Evolutionary conservation across 768 basidiomycete genomes (phyloP).

Genomic region (Lactifluus pinguis): DNA sequence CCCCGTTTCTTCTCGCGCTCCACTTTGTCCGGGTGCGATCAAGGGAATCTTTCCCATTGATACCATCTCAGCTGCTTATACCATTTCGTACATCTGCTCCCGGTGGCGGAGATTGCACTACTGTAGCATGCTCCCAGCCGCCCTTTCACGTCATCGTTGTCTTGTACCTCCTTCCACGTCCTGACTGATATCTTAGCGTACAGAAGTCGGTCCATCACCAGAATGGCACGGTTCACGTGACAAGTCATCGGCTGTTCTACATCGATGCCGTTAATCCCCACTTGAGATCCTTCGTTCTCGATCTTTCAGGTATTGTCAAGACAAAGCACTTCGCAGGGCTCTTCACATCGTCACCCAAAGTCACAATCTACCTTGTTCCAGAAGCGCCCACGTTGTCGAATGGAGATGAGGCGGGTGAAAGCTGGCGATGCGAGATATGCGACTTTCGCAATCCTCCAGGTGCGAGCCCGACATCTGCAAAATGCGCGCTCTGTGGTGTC

Average conservation of each 20-base stretch:
- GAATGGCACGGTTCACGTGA: constrained; percentile 59
- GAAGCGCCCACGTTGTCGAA: constrained; percentile 19
- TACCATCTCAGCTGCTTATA: not conserved
- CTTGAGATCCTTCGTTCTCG: constrained; percentile 57
- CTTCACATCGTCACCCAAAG: constrained; percentile 82
- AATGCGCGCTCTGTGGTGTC: constrained; percentile 78
- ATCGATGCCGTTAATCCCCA: constrained; percentile 44
- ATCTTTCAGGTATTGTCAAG: constrained; percentile 53
- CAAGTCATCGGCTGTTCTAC: constrained; percentile 83
- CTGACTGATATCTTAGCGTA: constrained; percentile 40
- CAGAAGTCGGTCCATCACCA: constrained; percentile 81
- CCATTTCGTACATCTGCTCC: not conserved
- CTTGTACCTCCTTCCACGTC: constrained; percentile 1
- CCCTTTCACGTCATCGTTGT: not conserved
- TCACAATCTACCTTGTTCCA: constrained; percentile 60
- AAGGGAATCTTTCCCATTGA: not conserved
- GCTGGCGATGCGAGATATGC: constrained; percentile 88
- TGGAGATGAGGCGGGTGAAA: constrained; percentile 32
- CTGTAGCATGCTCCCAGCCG: not conserved
- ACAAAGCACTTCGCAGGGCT: constrained; percentile 89
- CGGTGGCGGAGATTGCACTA: not conserved
- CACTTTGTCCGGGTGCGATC: not conserved
- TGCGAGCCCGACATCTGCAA: constrained; percentile 55
- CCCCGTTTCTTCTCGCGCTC: not conserved
- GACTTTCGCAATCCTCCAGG: constrained; percentile 74